Conservation (phyloP, 805 yeast genomes). For the Teunomyces gatunensis region DNA sequence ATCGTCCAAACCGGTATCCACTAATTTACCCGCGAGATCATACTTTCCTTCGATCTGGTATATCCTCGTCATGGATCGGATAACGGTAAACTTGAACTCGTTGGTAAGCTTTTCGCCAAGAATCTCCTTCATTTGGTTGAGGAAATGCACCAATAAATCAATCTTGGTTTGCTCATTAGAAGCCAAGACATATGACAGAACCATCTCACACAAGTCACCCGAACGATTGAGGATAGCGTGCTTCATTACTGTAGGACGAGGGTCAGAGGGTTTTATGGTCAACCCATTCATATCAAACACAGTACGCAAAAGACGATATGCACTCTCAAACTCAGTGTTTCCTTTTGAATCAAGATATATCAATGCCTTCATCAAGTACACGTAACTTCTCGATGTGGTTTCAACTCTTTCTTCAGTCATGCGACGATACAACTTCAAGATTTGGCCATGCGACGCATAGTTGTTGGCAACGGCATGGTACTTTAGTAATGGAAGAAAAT, state of each 20-base stretch:
- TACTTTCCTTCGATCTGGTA: slow-evolving; percentile 23
- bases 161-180: slow-evolving; percentile 11
- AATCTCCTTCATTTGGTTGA: slow-evolving; percentile 22
- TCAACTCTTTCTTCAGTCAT: slow-evolving; percentile 28
- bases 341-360: slow-evolving; percentile 21
- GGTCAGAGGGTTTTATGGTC: slow-evolving; percentile 5
- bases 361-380: slow-evolving; percentile 30
- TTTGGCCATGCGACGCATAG: slow-evolving; percentile 19
- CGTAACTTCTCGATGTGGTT: slow-evolving; percentile 28
- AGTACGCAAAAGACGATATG: slow-evolving; percentile 26
- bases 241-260: slow-evolving; percentile 1
- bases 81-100: slow-evolving; percentile 23
- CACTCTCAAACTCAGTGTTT: slow-evolving; percentile 24
- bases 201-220: slow-evolving; percentile 23
- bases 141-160: slow-evolving; percentile 27
- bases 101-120: slow-evolving; percentile 20
- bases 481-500: slow-evolving; percentile 30
- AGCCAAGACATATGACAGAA: slow-evolving; percentile 21
- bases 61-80: slow-evolving; percentile 27
- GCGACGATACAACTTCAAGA: slow-evolving; percentile 29
- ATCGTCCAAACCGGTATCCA: slow-evolving; percentile 25
- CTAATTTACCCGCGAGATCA: slow-evolving; percentile 19
- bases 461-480: slow-evolving; percentile 15
- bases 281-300: slow-evolving; percentile 34
- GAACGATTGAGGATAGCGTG: slow-evolving; percentile 11